phyloP scores from a whole-genome alignment of 1,284 basidiomycete species.

The Cerrena zonata region DNA sequence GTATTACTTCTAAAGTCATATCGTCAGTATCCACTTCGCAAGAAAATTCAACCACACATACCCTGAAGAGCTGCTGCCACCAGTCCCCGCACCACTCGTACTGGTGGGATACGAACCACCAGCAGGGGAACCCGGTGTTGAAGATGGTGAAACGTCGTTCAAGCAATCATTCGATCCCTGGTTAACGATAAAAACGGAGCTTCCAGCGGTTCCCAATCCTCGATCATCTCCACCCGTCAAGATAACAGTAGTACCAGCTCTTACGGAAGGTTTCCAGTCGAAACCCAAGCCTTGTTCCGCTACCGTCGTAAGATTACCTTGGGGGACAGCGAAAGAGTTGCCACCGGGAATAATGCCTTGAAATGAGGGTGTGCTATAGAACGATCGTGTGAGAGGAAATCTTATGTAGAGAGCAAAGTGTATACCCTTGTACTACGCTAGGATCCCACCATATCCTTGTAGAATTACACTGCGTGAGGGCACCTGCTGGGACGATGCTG shows the following conservation, averaged over 20 bases:
- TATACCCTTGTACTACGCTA: slow-evolving; percentile 49
- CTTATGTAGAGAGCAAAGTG: slow-evolving; percentile 1
- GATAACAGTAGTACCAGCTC: slow-evolving; percentile 57
- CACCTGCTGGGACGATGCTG: slow-evolving; percentile 52
- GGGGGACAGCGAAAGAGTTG: slow-evolving; percentile 60
- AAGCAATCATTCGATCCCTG: slow-evolving; percentile 52
- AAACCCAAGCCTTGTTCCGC: slow-evolving; percentile 53
- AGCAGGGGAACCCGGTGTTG: slow-evolving; percentile 69
- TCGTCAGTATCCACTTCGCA: neutral
- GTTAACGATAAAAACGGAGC: slow-evolving; percentile 48
- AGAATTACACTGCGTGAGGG: slow-evolving; percentile 54
- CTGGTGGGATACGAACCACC: slow-evolving; percentile 67
- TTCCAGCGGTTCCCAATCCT: slow-evolving; percentile 65
- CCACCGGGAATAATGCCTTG: slow-evolving; percentile 75
- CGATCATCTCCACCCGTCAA: slow-evolving; percentile 61
- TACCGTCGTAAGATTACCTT: slow-evolving; percentile 37
- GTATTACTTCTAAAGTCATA: slow-evolving; percentile 35
- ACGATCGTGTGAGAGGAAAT: neutral
- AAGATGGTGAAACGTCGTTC: slow-evolving; percentile 56
- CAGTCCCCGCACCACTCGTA: slow-evolving; percentile 24
- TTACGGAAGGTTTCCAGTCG: slow-evolving; percentile 59
- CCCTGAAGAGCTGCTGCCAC: slow-evolving; percentile 6
- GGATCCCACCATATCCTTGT: slow-evolving; percentile 62
- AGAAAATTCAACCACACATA: neutral
- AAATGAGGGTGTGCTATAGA: slow-evolving; percentile 49